These are phyloP conservation scores for Camelina sativa DNA, from an alignment of 345 rosid species.

Conservation along the genomic window DNA sequence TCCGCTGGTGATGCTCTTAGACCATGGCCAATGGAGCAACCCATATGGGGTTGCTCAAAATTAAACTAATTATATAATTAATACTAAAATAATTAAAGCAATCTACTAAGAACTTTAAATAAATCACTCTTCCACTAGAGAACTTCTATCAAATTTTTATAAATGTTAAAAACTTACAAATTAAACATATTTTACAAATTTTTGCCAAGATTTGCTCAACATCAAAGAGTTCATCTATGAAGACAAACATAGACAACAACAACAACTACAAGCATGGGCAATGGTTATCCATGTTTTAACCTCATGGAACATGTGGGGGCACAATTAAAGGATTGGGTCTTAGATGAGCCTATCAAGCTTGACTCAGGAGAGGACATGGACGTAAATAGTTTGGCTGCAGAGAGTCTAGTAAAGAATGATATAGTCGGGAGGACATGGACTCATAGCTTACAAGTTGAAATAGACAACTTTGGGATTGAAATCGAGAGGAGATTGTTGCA, in stretches of 20 bases:
- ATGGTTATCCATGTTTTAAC: constrained; percentile 30
- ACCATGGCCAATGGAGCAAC: too few species aligned
- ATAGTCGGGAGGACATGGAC: constrained; percentile 76
- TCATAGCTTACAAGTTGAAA: constrained; percentile 51
- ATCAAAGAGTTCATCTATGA: constrained; percentile 54
- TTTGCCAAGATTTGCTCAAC: not conserved
- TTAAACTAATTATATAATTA: too few species aligned
- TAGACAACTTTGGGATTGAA: constrained; percentile 57
- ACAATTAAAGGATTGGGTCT: constrained; percentile 70
- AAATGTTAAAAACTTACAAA: too few species aligned
- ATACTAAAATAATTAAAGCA: too few species aligned
- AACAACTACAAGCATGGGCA: constrained; percentile 33
- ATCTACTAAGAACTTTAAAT: too few species aligned
- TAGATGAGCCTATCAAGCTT: constrained; percentile 30
- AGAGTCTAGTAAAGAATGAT: constrained; percentile 71
- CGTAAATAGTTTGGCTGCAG: constrained; percentile 65
- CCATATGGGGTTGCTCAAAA: too few species aligned
- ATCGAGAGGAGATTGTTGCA: constrained; percentile 68
- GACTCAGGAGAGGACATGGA: constrained; percentile 55
- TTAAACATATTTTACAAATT: too few species aligned
- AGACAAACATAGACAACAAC: constrained; percentile 68
- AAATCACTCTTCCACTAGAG: too few species aligned
- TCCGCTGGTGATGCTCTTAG: too few species aligned
- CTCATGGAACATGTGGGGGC: constrained; percentile 65
- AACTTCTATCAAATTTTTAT: too few species aligned